Percentiles rank a stretch among this genome's conserved stretches.
Evolutionary conservation across 495 filamentous ascomycete species (phyloP).

Genomic region (Cladorrhinum samala): DNA sequence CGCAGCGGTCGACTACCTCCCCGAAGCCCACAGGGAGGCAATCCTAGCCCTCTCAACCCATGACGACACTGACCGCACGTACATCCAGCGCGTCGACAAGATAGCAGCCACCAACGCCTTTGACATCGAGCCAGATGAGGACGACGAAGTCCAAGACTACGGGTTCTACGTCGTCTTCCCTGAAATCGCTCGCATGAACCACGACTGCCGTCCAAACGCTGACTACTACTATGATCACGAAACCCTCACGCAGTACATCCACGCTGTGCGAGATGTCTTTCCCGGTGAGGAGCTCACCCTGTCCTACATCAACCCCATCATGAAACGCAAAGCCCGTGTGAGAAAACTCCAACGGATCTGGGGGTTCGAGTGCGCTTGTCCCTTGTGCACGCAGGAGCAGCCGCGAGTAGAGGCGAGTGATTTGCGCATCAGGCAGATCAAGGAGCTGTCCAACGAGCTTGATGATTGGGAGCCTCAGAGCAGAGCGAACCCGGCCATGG

Average conservation of each 20-base stretch:
- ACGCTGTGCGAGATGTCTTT: slow-evolving; percentile 30
- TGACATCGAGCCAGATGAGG: slow-evolving; percentile 25
- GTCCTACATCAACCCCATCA: slow-evolving; percentile 35
- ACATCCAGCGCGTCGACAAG: slow-evolving; percentile 14
- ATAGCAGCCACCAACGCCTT: slow-evolving; percentile 31
- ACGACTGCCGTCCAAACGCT: slow-evolving; percentile 40
- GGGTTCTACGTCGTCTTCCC: slow-evolving; percentile 28
- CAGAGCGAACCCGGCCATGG: slow-evolving; percentile 27
- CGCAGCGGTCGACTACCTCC: slow-evolving; percentile 22
- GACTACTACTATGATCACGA: slow-evolving; percentile 36
- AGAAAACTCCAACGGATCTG: slow-evolving; percentile 25
- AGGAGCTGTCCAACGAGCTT: slow-evolving; percentile 20
- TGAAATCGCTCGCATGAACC: slow-evolving; percentile 37
- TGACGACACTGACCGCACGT: slow-evolving; percentile 5
- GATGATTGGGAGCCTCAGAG: slow-evolving; percentile 21
- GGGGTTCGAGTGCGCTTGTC: slow-evolving; percentile 37
- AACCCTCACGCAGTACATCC: slow-evolving; percentile 30
- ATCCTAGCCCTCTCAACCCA: slow-evolving; percentile 29
- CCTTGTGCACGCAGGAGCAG: slow-evolving; percentile 22
- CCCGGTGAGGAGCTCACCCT: slow-evolving; percentile 35
- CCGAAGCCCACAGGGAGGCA: slow-evolving; percentile 15
- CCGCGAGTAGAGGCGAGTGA: slow-evolving; percentile 27
- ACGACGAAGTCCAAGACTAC: slow-evolving; percentile 20
- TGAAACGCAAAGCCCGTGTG: slow-evolving; percentile 22
- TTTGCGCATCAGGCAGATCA: slow-evolving; percentile 26